Evolutionary conservation across 2,329 filamentous ascomycete species (phyloP).

Genomic region (Niveomyces coronatus): DNA sequence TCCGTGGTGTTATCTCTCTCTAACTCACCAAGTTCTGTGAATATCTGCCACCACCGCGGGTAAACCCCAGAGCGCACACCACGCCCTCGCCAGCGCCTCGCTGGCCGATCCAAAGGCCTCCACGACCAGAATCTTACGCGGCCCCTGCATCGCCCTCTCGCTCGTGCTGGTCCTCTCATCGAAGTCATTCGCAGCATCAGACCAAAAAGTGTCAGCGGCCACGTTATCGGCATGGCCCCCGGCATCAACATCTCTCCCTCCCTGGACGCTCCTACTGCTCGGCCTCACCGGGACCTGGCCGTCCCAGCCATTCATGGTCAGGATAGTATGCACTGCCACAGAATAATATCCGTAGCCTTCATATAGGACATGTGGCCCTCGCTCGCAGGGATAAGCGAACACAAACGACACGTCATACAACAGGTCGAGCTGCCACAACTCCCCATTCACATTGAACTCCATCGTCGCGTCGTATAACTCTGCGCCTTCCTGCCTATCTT

Average conservation of each 20-base stretch:
- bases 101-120: slow-evolving; percentile 67
- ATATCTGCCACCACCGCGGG: slow-evolving; percentile 61
- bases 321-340: slow-evolving; percentile 53
- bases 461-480: slow-evolving; percentile 49
- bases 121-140: slow-evolving; percentile 59
- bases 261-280: slow-evolving; percentile 17
- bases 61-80: slow-evolving; percentile 68
- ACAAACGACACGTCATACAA: slow-evolving; percentile 57
- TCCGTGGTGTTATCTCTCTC: not conserved
- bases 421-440: slow-evolving; percentile 53
- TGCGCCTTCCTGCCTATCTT: slow-evolving; percentile 24
- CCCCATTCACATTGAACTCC: slow-evolving; percentile 53
- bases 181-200: slow-evolving; percentile 7
- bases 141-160: no score
- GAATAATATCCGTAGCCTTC: slow-evolving; percentile 56
- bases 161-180: no score
- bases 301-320: slow-evolving; percentile 57
- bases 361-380: slow-evolving; percentile 59
- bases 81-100: slow-evolving; percentile 65
- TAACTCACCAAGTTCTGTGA: slow-evolving; percentile 51
- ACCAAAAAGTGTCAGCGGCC: slow-evolving; percentile 8
- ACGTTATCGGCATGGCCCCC: slow-evolving; percentile 16
- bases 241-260: slow-evolving; percentile 26
- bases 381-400: slow-evolving; percentile 52
- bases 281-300: slow-evolving; percentile 25